Evolutionary conservation across 106 monocot species (phyloP), one percentile per base, ranked within the genome.

Genomic region (Dactylorhiza incarnata): DNA sequence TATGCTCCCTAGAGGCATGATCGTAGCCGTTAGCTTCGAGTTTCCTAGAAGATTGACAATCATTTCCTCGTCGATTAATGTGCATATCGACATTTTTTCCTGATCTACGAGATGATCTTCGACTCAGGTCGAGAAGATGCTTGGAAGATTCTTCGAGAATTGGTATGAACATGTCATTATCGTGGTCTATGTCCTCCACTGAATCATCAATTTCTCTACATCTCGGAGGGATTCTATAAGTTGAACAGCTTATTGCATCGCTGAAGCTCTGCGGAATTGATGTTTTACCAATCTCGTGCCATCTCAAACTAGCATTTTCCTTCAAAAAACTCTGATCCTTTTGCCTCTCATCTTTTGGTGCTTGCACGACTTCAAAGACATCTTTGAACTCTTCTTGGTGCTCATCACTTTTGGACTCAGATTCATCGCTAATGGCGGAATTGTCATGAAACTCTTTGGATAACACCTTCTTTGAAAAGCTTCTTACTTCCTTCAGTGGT

Each of bases 311-410:
- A 75, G 52, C 4, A 52, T 17, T 75, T 29, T 74, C 63, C 25
- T 68, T 80, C 44, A 7, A 46, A 71, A 48, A 29, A 47, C 19
- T 43, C 50, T 51, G 66, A n/a, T 80, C 67, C 10, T 74, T 81
- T 16, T 82, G 68, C 48, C 71, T 84, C 54, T 84, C 82, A 50
- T 26, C 10, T 66, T 86, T 82, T 79, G 84, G 52, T 45, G 83
- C 75, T 73, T 94, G 87, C 53, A 73, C 68, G 13, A 94, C 89
- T 83, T 94, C 97, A 82, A 78, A 97, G 10, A 91, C 93, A 80
- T 97, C 97, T 83, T 91, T 94, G 46, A 84, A 82, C 62, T 91
- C 85, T 80, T 85, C 85, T 80, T 85, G 81, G 44, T 87, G 59
- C 45, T 86, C 90, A 23, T 74, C 69, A 49, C 16, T 17, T 37